These are phyloP conservation scores for Rutstroemia sp. DNA, from an alignment of 2,329 filamentous ascomycete genomes.

Conservation along the genomic window DNA sequence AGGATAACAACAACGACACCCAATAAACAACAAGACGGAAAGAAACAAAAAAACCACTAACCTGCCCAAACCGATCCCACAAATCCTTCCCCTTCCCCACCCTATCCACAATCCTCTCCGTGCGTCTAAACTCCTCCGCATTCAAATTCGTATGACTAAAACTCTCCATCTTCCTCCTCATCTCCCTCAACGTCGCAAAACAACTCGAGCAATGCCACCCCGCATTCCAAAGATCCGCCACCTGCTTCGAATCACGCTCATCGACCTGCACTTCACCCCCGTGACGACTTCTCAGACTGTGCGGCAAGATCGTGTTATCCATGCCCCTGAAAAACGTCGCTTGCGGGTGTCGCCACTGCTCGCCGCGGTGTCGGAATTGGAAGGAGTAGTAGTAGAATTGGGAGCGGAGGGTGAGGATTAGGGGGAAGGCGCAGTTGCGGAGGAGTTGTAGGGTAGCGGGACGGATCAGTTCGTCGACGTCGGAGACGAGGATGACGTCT, in stretches of 20 bases:
- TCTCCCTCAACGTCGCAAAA: conserved; percentile 35
- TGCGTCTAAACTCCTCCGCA: conserved; percentile 33
- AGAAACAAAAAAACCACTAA: conserved; percentile 1
- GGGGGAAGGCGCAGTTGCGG: conserved; percentile 31
- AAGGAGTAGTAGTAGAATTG: conserved; percentile 33
- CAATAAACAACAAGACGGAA: background rate
- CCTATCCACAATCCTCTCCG: conserved; percentile 33
- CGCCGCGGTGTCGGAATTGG: conserved; percentile 30
- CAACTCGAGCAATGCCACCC: conserved; percentile 40
- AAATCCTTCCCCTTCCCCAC: conserved; percentile 37
- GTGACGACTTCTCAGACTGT: conserved; percentile 13
- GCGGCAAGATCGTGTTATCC: conserved; percentile 33
- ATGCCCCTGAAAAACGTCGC: conserved; percentile 34
- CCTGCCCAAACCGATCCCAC: conserved; percentile 31
- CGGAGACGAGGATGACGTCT: conserved; percentile 38
- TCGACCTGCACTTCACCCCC: background rate
- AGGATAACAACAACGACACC: background rate
- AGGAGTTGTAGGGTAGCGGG: conserved; percentile 30
- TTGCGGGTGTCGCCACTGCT: conserved; percentile 38
- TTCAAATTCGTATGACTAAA: conserved; percentile 37
- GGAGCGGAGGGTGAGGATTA: conserved; percentile 28
- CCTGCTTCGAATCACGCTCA: conserved; percentile 10
- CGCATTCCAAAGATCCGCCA: conserved; percentile 32
- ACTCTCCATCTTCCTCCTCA: conserved; percentile 34
- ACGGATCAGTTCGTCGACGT: conserved; percentile 38